Conservation (phyloP, 495 filamentous ascomycete genomes). For the Hamigera avellanea region DNA sequence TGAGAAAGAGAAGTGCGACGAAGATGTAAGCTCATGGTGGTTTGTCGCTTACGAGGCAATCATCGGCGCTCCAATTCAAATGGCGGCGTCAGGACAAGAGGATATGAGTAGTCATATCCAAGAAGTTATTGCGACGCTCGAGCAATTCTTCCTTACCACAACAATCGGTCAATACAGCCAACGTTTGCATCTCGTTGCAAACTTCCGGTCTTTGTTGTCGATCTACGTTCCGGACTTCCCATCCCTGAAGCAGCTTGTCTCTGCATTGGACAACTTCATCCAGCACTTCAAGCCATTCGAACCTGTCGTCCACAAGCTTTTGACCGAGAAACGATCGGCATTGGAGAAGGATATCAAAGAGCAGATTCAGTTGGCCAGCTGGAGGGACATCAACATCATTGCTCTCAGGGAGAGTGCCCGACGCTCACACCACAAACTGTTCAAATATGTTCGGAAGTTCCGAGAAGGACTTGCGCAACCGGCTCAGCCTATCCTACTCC, state of each 20-base stretch:
- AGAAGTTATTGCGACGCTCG: conserved; percentile 58
- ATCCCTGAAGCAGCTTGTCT: conserved; percentile 34
- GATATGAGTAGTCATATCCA: conserved; percentile 51
- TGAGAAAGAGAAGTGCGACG: conserved; percentile 60
- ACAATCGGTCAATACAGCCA: conserved; percentile 68
- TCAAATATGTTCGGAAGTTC: conserved; percentile 84
- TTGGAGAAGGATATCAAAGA: conserved; percentile 83
- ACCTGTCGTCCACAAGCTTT: conserved; percentile 44
- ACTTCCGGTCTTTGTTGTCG: conserved; percentile 44
- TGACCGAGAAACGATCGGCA: conserved; percentile 48
- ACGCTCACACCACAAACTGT: conserved; percentile 82
- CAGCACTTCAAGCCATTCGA: conserved; percentile 58
- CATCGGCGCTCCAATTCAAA: conserved; percentile 58
- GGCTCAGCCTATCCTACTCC: conserved; percentile 48
- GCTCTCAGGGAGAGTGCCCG: conserved; percentile 77
- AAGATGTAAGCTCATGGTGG: conserved; percentile 85
- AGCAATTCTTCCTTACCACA: conserved; percentile 60
- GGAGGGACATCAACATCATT: conserved; percentile 93
- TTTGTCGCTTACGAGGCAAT: conserved; percentile 88
- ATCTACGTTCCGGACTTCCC: conserved; percentile 44
- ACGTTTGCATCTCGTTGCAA: conserved; percentile 58
- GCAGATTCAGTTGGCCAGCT: conserved; percentile 76
- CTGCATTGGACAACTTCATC: conserved; percentile 68
- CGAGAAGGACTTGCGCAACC: conserved; percentile 62
- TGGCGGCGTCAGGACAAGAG: conserved; percentile 39